Conservation (phyloP, 805 yeast species). For the Candida lessepsii region DNA sequence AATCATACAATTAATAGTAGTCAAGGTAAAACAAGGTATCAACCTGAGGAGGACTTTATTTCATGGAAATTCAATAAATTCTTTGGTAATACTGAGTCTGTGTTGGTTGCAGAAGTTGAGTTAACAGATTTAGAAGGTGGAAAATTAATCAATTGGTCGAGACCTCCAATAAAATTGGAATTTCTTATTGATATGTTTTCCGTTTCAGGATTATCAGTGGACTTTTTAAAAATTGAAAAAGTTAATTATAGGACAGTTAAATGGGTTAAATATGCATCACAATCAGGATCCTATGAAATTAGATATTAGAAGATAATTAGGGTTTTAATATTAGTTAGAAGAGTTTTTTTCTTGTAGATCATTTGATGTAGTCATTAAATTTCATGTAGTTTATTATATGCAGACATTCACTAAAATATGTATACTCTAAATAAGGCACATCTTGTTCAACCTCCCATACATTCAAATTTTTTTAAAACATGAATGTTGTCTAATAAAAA, state of each 20-base stretch:
- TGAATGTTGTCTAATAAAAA: background rate
- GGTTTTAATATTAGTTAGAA: background rate
- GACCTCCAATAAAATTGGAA: constrained; percentile 71
- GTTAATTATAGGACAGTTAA: constrained; percentile 70
- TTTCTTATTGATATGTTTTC: constrained; percentile 75
- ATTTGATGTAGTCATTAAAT: too few species aligned
- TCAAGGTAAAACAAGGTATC: constrained; percentile 69
- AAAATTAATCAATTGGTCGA: constrained; percentile 47
- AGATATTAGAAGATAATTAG: constrained; percentile 45
- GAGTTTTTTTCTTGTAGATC: background rate
- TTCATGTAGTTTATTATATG: too few species aligned
- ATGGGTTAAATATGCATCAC: constrained; percentile 80
- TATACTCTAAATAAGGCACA: too few species aligned
- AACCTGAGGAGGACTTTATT: constrained; percentile 61
- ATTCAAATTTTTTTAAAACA: background rate
- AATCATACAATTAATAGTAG: constrained; percentile 31
- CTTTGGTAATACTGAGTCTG: constrained; percentile 63
- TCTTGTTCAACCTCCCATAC: too few species aligned
- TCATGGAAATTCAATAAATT: constrained; percentile 72
- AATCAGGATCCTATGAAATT: constrained; percentile 79
- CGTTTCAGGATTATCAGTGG: constrained; percentile 71
- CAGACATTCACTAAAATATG: too few species aligned
- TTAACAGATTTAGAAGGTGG: constrained; percentile 29
- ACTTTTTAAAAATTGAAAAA: constrained; percentile 66
- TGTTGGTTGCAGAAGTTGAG: constrained; percentile 51